Evolutionary conservation across 2,329 filamentous ascomycete species (phyloP), one percentile per base, ranked within the genome.

Genomic region (Talaromyces sp.): DNA sequence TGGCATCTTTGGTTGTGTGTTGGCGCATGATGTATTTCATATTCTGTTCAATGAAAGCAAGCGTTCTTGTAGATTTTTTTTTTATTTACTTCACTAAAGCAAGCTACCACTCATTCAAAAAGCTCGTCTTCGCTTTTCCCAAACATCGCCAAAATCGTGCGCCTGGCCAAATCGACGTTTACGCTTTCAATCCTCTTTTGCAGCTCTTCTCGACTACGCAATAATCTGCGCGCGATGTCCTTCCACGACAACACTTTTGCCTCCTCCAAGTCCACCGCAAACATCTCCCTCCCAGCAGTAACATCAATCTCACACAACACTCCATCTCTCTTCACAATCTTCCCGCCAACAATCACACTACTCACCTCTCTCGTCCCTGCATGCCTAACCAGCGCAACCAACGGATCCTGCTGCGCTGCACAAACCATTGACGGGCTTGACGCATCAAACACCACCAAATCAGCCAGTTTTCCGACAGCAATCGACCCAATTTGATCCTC

Each of bases 301-400:
- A 56, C 9, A 24, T 46, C n/a, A 5, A 59, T 43, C n/a, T 29
- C n/a, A 19, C 17, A 5, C 41, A 59, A 41, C 19, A 19, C 14
- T 3, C 38, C 38, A 3, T 26, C 12, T 35, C 41, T 9, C 32
- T 60, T 60, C 17, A 26, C n/a, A 2, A 60, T 11, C 24, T 31
- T 6, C 12, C 70, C 69, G 61, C 72, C 68, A 14, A 72, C 63
- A 54, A 72, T 66, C n/a, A 72, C 70, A 3, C 57, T 67, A 17
- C 69, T 64, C 35, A 72, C 63, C 60, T 72, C 70, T 1, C 65
- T 54, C 8, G 66, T 60, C 0, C 62, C 64, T 3, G 67, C 66
- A 62, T 72, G 70, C n/a, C 72, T 58, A 1, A 73, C 61, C 27
- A 72, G 64, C 4, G 71, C 70, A 4, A 66, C 68, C 9, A 73